Evolutionary conservation across 176 grass and related monocot species (phyloP).

Genomic region (Paspalum vaginatum): DNA sequence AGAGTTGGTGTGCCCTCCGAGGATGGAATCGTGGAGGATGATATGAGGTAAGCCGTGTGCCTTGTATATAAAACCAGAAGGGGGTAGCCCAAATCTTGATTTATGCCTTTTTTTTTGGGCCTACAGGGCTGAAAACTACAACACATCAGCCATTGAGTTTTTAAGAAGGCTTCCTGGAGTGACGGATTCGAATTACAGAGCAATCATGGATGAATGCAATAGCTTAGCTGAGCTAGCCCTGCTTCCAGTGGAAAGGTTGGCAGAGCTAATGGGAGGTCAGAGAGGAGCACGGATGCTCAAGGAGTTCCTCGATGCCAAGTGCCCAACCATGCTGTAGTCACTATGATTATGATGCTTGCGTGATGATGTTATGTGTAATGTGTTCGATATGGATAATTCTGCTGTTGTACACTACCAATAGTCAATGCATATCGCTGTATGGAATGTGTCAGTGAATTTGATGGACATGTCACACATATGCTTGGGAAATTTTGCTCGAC

Average conservation of each 20-base stretch:
- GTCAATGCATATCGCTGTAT: background rate
- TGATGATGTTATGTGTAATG: background rate
- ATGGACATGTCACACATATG: background rate
- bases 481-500: background rate
- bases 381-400: background rate
- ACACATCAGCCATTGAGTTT: conserved; percentile 94
- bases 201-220: conserved; percentile 83
- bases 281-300: conserved; percentile 76
- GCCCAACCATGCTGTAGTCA: conserved; percentile 67
- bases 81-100: background rate
- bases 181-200: conserved; percentile 83
- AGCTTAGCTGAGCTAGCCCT: conserved; percentile 84
- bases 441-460: background rate
- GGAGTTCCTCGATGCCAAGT: conserved; percentile 97
- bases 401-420: background rate
- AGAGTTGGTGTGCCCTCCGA: conserved; percentile 87
- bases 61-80: background rate
- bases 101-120: background rate
- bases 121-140: conserved; percentile 85
- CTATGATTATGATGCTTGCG: background rate
- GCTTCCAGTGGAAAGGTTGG: conserved; percentile 71
- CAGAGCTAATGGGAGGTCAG: conserved; percentile 80
- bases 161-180: conserved; percentile 89
- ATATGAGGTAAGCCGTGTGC: conserved; percentile 60
- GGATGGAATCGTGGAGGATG: conserved; percentile 78